A percentile compares a stretch with the other conserved stretches of the same genome.
These are phyloP conservation scores for Chrysosporium keratinophilum DNA, from an alignment of 2,329 filamentous ascomycete genomes.

Conservation along the genomic window DNA sequence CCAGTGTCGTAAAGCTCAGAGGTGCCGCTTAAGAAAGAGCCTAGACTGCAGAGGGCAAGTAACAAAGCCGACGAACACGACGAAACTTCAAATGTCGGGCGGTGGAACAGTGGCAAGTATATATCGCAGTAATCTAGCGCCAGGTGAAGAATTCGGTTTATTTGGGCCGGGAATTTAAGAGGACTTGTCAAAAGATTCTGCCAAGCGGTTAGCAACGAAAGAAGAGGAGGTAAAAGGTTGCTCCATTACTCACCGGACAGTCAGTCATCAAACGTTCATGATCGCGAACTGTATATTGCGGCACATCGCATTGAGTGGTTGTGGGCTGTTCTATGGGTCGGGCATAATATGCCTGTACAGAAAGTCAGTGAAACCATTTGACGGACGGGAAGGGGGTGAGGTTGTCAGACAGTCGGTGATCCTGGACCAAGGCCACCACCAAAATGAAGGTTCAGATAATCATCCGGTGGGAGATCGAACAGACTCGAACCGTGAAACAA, in stretches of 20 bases:
- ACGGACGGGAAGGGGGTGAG: neutral
- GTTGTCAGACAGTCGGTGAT: slow-evolving; percentile 3
- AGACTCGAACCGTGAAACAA: slow-evolving; percentile 16
- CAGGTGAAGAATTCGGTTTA: slow-evolving; percentile 11
- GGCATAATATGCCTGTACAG: slow-evolving; percentile 10
- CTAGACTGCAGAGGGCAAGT: slow-evolving; percentile 17
- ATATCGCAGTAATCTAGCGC: slow-evolving; percentile 20
- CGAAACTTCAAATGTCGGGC: slow-evolving; percentile 16
- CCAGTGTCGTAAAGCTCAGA: slow-evolving; percentile 13
- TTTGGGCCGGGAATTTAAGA: slow-evolving; percentile 13
- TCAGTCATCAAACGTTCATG: slow-evolving; percentile 15
- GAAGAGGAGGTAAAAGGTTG: too few species aligned
- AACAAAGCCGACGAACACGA: slow-evolving; percentile 14
- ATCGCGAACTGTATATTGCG: slow-evolving; percentile 11
- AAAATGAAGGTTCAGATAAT: slow-evolving; percentile 18
- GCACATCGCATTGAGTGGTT: slow-evolving; percentile 1
- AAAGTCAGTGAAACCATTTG: neutral
- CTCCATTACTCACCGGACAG: slow-evolving; percentile 12
- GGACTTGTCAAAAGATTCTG: slow-evolving; percentile 13
- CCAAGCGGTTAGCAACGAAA: neutral
- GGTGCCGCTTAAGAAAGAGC: slow-evolving; percentile 12
- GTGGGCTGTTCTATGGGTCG: slow-evolving; percentile 4
- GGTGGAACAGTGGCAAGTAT: slow-evolving; percentile 19
- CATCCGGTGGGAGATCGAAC: slow-evolving; percentile 17
- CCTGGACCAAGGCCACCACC: slow-evolving; percentile 8